A percentile compares a stretch with the other conserved stretches of the same genome.
Evolutionary conservation across 192 early-diverging fungal genomes (phyloP).

Genomic region (Thoreauomyces humboldtii): DNA sequence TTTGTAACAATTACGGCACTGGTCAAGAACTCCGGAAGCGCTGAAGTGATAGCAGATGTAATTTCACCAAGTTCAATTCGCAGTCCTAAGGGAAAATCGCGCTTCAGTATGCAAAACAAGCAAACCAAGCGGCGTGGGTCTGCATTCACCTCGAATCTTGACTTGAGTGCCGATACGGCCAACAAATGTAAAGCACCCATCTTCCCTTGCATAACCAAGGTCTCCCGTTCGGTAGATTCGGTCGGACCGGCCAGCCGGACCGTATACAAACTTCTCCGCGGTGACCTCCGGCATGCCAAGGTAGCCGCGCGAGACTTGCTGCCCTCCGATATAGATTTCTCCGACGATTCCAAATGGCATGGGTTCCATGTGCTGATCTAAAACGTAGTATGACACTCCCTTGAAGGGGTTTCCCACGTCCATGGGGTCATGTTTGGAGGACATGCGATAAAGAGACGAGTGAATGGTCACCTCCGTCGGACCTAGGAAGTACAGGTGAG

Average conservation of each 20-base stretch:
- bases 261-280: slow-evolving; percentile 23
- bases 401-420: too few relatives aligned
- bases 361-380: not conserved
- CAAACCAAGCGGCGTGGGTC: too few relatives aligned
- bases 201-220: not conserved
- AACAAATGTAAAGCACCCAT: slow-evolving; percentile 12
- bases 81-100: too few relatives aligned
- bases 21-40: not conserved
- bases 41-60: not conserved
- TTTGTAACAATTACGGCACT: not conserved
- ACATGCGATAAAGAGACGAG: too few relatives aligned
- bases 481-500: too few relatives aligned
- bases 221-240: slow-evolving; percentile 37
- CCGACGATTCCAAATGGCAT: slow-evolving; percentile 42
- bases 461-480: too few relatives aligned
- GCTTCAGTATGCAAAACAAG: too few relatives aligned
- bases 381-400: not conserved
- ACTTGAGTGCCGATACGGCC: slow-evolving; percentile 40
- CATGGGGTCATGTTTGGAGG: too few relatives aligned
- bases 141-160: too few relatives aligned
- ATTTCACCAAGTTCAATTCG: not conserved
- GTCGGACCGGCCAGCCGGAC: slow-evolving; percentile 1
- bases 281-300: slow-evolving; percentile 31
- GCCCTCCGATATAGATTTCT: slow-evolving; percentile 42
- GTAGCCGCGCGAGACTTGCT: slow-evolving; percentile 35